Conservation (phyloP, 768 basidiomycete species). For the Russula ochroleuca region DNA sequence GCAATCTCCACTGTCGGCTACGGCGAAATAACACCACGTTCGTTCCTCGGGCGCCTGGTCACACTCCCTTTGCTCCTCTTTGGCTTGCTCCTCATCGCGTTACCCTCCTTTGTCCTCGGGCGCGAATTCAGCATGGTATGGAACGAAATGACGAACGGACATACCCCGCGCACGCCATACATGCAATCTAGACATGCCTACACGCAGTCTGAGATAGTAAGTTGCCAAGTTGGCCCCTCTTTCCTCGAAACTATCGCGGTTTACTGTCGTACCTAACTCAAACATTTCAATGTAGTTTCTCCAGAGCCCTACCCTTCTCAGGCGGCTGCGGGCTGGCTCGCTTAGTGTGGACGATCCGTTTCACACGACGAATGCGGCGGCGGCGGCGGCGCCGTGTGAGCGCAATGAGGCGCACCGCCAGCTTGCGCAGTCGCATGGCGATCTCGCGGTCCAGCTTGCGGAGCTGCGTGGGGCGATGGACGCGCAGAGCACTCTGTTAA, state of each 20-base stretch:
- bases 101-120: conserved; percentile 89
- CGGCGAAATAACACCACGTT: conserved; percentile 86
- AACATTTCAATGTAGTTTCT: not conserved
- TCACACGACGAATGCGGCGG: not conserved
- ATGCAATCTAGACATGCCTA: not conserved
- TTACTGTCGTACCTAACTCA: not conserved
- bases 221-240: not conserved
- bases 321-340: not conserved
- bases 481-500: conserved; percentile 52
- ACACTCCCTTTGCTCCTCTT: conserved; percentile 85
- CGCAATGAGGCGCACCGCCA: conserved; percentile 55
- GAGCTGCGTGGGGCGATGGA: conserved; percentile 56
- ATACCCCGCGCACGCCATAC: not conserved
- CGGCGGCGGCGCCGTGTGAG: conserved; percentile 17
- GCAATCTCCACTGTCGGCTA: conserved; percentile 90
- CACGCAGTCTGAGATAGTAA: conserved; percentile 2
- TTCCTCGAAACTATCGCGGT: no score
- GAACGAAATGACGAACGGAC: conserved; percentile 62
- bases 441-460: conserved; percentile 59
- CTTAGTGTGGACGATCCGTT: not conserved
- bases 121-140: conserved; percentile 88
- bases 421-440: conserved; percentile 61
- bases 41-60: conserved; percentile 79
- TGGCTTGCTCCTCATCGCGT: conserved; percentile 81
- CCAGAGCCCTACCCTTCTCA: conserved; percentile 6